Evolutionary conservation across 768 basidiomycete species (phyloP).

Genomic region (Lactarius akahatsu): DNA sequence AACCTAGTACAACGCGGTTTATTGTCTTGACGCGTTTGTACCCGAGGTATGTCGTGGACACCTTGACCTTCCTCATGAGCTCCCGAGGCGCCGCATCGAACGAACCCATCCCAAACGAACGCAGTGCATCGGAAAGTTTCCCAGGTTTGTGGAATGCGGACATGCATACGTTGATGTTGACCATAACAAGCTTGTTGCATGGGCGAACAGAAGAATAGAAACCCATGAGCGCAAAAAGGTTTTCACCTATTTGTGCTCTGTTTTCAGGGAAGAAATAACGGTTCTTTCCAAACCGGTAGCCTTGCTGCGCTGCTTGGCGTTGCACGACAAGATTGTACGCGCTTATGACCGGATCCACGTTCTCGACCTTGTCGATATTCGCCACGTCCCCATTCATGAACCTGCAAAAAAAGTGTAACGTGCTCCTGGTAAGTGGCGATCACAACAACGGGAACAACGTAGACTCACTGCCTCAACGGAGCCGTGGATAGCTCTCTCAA

Average conservation of each 20-base stretch:
- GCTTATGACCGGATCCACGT: conserved; percentile 57
- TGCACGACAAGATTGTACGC: conserved; percentile 66
- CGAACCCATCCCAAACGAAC: conserved; percentile 46
- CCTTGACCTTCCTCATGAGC: conserved; percentile 55
- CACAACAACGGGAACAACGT: not conserved
- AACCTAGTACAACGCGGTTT: conserved; percentile 36
- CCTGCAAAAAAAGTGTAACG: conserved; percentile 37
- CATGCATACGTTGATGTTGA: conserved; percentile 56
- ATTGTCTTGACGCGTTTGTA: conserved; percentile 32
- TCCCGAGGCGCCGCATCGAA: conserved; percentile 46
- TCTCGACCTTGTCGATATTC: conserved; percentile 47
- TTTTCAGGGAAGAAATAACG: conserved; percentile 58
- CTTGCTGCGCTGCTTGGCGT: conserved; percentile 52
- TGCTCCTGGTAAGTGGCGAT: not conserved
- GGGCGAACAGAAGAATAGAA: conserved; percentile 55
- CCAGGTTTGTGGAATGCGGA: conserved; percentile 57
- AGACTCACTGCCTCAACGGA: conserved; percentile 38
- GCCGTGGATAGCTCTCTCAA: conserved; percentile 35
- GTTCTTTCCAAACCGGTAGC: conserved; percentile 63
- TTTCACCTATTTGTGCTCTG: conserved; percentile 36
- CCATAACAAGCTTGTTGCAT: conserved; percentile 48
- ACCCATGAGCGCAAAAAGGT: conserved; percentile 47
- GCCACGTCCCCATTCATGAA: conserved; percentile 55
- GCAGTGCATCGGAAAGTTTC: conserved; percentile 59
- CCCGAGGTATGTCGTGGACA: conserved; percentile 54